These are phyloP conservation scores for Tetrapisispora nanseiensis DNA, from an alignment of 805 yeast species.

Conservation along the genomic window DNA sequence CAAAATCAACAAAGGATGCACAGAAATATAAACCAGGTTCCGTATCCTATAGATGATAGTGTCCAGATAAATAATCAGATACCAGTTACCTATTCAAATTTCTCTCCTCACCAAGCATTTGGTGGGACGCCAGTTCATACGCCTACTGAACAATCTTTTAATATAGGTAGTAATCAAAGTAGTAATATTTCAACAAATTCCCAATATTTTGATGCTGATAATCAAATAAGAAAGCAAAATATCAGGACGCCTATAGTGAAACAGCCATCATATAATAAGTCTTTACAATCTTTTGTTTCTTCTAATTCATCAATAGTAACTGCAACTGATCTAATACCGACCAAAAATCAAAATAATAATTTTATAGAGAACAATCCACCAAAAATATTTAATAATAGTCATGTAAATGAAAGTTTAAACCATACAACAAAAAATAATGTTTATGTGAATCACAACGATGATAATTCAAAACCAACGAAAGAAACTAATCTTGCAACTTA, in stretches of 20 bases:
- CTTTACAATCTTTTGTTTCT: constrained; percentile 1
- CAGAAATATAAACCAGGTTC: neutral
- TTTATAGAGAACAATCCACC: neutral
- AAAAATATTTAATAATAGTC: neutral
- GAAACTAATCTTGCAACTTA: constrained; percentile 3
- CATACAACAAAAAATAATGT: neutral
- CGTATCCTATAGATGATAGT: constrained; percentile 5
- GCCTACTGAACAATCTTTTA: neutral
- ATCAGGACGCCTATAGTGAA: neutral
- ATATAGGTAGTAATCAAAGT: neutral
- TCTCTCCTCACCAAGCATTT: neutral
- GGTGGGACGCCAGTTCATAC: neutral
- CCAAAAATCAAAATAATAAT: neutral
- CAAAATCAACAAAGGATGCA: neutral
- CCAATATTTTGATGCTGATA: neutral
- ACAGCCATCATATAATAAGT: neutral
- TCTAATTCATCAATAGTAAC: neutral
- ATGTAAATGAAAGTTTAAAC: neutral
- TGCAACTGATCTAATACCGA: neutral
- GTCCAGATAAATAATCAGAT: neutral
- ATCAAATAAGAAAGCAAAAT: neutral
- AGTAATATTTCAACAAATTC: neutral
- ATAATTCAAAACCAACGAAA: neutral
- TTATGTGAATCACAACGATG: neutral
- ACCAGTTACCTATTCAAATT: neutral